These are phyloP conservation scores for Smithsoniella earleae DNA, from an alignment of 163 green algal species.

Conservation along the genomic window DNA sequence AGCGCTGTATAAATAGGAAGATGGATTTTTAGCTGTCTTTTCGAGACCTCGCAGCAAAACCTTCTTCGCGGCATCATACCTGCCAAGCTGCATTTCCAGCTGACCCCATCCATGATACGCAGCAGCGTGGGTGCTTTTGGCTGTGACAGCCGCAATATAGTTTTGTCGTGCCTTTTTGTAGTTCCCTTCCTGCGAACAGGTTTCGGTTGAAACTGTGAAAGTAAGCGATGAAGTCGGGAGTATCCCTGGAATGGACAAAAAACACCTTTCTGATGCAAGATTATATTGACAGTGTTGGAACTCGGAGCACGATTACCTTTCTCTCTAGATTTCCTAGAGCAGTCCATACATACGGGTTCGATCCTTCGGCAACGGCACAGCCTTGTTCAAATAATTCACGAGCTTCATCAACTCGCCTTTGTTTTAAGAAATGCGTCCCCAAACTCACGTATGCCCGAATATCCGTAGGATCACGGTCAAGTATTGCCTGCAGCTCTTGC, in stretches of 20 bases:
- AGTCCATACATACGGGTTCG: slow-evolving; percentile 73
- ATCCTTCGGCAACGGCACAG: slow-evolving; percentile 45
- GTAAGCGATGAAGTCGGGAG: not conserved
- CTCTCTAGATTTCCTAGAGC: slow-evolving; percentile 81
- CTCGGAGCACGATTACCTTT: too few relatives aligned
- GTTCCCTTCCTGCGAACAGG: slow-evolving; percentile 44
- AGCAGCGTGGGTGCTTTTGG: slow-evolving; percentile 71
- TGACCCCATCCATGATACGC: slow-evolving; percentile 94
- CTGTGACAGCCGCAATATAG: slow-evolving; percentile 82
- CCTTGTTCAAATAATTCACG: slow-evolving; percentile 75
- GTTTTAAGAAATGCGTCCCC: slow-evolving; percentile 66
- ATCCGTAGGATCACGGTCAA: slow-evolving; percentile 66
- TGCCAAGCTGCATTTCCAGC: slow-evolving; percentile 79
- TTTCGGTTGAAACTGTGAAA: not conserved
- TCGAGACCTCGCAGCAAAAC: slow-evolving; percentile 49
- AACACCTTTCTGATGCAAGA: too few relatives aligned
- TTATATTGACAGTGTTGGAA: too few relatives aligned
- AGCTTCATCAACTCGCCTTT: slow-evolving; percentile 70
- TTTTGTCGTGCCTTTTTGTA: slow-evolving; percentile 65
- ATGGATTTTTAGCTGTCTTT: slow-evolving; percentile 41
- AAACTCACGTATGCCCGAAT: slow-evolving; percentile 79
- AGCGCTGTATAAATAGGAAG: slow-evolving; percentile 78
- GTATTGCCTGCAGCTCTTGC: slow-evolving; percentile 44
- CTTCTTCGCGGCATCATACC: slow-evolving; percentile 40
- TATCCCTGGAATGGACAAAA: too few relatives aligned